phyloP scores from a whole-genome alignment of 345 rosid species.

The Microcos paniculata region DNA sequence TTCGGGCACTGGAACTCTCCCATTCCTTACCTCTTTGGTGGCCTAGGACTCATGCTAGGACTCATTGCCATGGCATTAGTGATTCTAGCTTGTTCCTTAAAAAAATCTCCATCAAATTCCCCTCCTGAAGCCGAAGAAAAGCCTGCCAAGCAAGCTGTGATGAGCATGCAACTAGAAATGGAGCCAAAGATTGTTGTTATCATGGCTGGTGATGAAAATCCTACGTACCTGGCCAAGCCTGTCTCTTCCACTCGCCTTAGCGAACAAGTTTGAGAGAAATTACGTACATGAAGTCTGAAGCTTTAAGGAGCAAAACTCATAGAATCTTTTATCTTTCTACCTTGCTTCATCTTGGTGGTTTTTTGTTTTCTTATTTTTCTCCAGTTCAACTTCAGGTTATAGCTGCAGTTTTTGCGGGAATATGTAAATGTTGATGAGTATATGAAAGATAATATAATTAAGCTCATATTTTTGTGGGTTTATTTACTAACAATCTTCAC shows the following conservation, averaged over 20 bases:
- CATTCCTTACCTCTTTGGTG: conserved; percentile 48
- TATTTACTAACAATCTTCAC: background rate
- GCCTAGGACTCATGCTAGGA: conserved; percentile 47
- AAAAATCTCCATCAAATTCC: conserved; percentile 14
- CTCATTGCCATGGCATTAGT: conserved; percentile 42
- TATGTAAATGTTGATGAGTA: conserved; percentile 19
- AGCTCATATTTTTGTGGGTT: background rate
- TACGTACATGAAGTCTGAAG: too few relatives aligned
- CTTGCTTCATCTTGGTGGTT: background rate
- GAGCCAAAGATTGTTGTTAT: conserved; percentile 71
- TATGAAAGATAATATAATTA: background rate
- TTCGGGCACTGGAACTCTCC: conserved; percentile 42
- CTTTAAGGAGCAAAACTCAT: background rate
- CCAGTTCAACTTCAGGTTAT: background rate
- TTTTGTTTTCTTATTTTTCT: background rate
- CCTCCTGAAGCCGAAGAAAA: conserved; percentile 22
- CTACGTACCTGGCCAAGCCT: conserved; percentile 59
- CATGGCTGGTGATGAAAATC: conserved; percentile 64
- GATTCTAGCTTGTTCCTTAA: conserved; percentile 48
- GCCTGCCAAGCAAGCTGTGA: conserved; percentile 12
- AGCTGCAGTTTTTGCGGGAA: conserved; percentile 3
- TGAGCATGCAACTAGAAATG: conserved; percentile 35
- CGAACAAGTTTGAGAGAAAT: conserved; percentile 14
- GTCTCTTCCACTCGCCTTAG: background rate
- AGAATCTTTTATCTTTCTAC: background rate